Base-by-base conservation (phyloP, 768 basidiomycete species). In the Mrakia frigida region DNA sequence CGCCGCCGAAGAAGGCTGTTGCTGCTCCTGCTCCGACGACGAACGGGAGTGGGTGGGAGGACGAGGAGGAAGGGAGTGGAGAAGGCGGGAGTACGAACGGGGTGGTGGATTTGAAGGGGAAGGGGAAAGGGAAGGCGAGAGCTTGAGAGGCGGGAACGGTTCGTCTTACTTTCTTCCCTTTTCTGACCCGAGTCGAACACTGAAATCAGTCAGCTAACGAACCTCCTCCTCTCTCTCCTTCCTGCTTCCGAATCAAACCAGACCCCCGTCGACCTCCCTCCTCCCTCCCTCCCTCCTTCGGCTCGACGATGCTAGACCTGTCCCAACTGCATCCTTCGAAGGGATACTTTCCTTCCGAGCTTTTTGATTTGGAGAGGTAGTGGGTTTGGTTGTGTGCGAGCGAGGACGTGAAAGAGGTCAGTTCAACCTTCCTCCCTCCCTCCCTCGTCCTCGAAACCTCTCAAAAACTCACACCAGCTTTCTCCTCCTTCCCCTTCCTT, bases 91-190 rank as follows among this genome's bases (percentile, higher is more conserved):
- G 1, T 23, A 43, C 28, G 50, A 46, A 69, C 14, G 50, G 50
- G 28, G 6, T 9, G 43, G 69, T 5, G n/a, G n/a, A n/a, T n/a
- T n/a, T n/a, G 69, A 70, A 70, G 46, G 69, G 69, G 28, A 70
- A 70, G 50, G 69, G 69, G 43, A 70, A 70, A n/a, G 69, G 69
- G 46, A 70, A 70, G 52, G 43, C 46, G 50, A 70, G 69, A 33
- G 69, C 69, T 31, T 70, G 16, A 31, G 16, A 31, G n/a, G 16
- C 14, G 28, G 35, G 67, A n/a, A 9, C n/a, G 67, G 67, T 39
- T 3, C 9, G 63, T 33, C 6, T n/a, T 46, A 11, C 67, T 25
- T 6, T 21, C n/a, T 18, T 23, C 9, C 11, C 10, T 3, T 11
- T 21, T 21, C 25, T 14, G 1, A 28, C 5, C 14, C 0, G 31